A percentile compares a stretch with the other conserved stretches of the same genome.
Evolutionary conservation across 2,329 filamentous ascomycete species (phyloP).

Genomic region (Sporothrix mexicana): DNA sequence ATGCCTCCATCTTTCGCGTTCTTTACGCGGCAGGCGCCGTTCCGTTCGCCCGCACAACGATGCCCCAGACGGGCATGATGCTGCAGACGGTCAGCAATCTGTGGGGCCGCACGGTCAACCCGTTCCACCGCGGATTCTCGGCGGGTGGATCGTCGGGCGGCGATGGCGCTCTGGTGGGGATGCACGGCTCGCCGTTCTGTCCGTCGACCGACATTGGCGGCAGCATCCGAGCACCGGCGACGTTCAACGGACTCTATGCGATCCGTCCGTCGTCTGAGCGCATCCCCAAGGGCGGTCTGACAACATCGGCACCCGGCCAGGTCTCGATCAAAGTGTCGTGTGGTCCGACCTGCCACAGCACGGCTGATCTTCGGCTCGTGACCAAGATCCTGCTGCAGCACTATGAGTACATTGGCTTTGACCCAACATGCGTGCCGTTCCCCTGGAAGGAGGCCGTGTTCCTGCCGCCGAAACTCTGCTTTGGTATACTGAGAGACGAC

Average conservation of each 20-base stretch:
- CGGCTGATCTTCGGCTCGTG: constrained; percentile 58
- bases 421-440: constrained; percentile 69
- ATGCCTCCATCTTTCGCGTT: constrained; percentile 39
- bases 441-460: constrained; percentile 51
- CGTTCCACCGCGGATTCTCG: constrained; percentile 44
- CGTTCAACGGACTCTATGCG: constrained; percentile 44
- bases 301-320: constrained; percentile 27
- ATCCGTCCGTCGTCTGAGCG: constrained; percentile 39
- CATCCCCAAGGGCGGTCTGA: constrained; percentile 24
- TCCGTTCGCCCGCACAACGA: constrained; percentile 39
- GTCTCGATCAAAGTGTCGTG: constrained; percentile 27
- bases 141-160: constrained; percentile 48
- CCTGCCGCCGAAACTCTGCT: background rate
- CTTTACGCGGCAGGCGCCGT: constrained; percentile 41
- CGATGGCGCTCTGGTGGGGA: constrained; percentile 46
- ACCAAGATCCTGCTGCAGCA: constrained; percentile 61
- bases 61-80: constrained; percentile 41
- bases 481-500: constrained; percentile 33
- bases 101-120: constrained; percentile 46
- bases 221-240: constrained; percentile 41
- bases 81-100: constrained; percentile 47
- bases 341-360: constrained; percentile 46
- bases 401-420: constrained; percentile 63
- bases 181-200: constrained; percentile 46
- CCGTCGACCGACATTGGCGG: constrained; percentile 47